Evolutionary conservation across 805 yeast species (phyloP), one percentile per base, ranked within the genome.

Genomic region (Blastobotrys attinorum): DNA sequence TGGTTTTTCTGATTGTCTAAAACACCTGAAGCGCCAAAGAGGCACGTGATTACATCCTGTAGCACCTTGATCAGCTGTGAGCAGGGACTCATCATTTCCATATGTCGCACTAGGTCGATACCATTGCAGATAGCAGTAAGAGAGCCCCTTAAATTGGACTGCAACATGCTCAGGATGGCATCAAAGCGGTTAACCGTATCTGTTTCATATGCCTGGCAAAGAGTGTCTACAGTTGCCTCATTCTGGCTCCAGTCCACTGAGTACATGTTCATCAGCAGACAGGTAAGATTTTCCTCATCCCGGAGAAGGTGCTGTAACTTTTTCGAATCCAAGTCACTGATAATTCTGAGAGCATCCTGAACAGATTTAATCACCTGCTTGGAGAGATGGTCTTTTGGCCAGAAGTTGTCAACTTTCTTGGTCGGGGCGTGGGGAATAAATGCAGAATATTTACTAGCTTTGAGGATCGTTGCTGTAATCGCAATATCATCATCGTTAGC

Each of bases 101-200:
- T 62, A 11, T 60, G 53, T 3, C 70, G 71, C 43, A 79, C 65
- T 38, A 63, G 66, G 3, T 64, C 53, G 39, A 83, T 52, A 31
- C 74, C 74, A 2, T 55, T 54, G 44, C 66, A 72, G 21, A 77
- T 64, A 0, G 87, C 76, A 2, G 51, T 52, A 3, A 87, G 52
- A 6, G 79, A 71, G 5, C 64, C 57, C 2, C 62, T 55, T 11
- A 80, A 57, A 44, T 75, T 68, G 6, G 63, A 56, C 7, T 61
- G 60, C 21, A 88, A 62, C 31, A 80, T 57, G 3, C 70, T 72
- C 38, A 70, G 75, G n/a, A 85, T 69, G 29, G 88, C 86, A 59
- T 84, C 95, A 29, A 76, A 63, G 54, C 96, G 73, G 15, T 89
- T 96, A 44, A 77, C 79, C 11, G 80, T 84, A 59, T 87, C 94